A percentile compares a stretch with the other conserved stretches of the same genome.
phyloP scores from a whole-genome alignment of 345 rosid genomes.

The Stellera chamaejasme region DNA sequence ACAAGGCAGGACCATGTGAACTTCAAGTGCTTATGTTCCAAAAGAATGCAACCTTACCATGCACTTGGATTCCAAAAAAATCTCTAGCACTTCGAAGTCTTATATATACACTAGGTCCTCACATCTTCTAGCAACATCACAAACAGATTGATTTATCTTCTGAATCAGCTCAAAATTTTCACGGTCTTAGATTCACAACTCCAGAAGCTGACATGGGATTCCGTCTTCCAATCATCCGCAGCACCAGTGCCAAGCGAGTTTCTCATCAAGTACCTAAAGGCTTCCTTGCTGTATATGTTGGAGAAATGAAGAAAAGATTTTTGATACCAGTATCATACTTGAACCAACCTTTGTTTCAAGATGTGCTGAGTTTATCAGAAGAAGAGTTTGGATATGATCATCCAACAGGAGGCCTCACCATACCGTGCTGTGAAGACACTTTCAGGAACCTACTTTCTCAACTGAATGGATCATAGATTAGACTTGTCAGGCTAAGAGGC shows the following conservation, averaged over 20 bases:
- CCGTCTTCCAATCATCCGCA: slow-evolving; percentile 3
- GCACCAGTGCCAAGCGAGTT: slow-evolving; percentile 7
- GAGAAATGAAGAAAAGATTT: slow-evolving; percentile 34
- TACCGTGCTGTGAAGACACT: slow-evolving; percentile 28
- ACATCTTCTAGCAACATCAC: no score
- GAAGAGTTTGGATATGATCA: slow-evolving; percentile 33
- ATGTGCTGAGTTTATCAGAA: slow-evolving; percentile 22
- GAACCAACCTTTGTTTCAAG: slow-evolving; percentile 24
- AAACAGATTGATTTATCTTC: background rate
- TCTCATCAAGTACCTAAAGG: slow-evolving; percentile 20
- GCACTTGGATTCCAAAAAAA: no score
- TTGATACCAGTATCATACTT: slow-evolving; percentile 26
- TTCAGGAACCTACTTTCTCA: slow-evolving; percentile 12
- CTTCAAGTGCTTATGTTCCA: no score
- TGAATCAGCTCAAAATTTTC: background rate
- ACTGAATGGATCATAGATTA: background rate
- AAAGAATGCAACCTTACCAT: no score
- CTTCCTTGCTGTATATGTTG: slow-evolving; percentile 27
- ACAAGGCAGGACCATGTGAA: no score
- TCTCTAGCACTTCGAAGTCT: no score
- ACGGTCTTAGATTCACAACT: background rate
- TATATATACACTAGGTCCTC: no score
- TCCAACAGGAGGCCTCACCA: slow-evolving; percentile 37
- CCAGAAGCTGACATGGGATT: slow-evolving; percentile 6
- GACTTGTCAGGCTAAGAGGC: background rate